Evolutionary conservation across 2,329 filamentous ascomycete species (phyloP).

Genomic region (Macrophomina tecta): DNA sequence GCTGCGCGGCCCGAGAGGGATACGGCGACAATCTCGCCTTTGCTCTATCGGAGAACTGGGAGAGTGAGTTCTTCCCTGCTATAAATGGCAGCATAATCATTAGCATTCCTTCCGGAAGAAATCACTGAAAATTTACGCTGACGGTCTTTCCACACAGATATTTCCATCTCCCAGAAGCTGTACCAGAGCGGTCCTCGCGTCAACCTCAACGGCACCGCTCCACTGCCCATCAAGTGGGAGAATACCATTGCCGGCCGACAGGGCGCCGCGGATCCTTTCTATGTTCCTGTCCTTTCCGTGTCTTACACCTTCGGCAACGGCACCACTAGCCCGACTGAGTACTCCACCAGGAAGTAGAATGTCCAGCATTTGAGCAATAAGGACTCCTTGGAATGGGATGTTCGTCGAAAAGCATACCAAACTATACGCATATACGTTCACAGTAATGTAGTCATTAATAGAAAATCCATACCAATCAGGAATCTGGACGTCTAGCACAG

Average conservation of each 20-base stretch:
- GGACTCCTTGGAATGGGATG: background rate
- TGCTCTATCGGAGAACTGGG: background rate
- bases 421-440: background rate
- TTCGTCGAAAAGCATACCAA: background rate
- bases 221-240: background rate
- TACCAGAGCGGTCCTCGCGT: slow-evolving; percentile 5
- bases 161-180: slow-evolving; percentile 12
- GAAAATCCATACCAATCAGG: background rate
- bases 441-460: slow-evolving; percentile 7
- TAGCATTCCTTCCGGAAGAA: too few species aligned
- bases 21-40: background rate
- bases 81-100: too few species aligned
- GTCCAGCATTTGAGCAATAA: background rate
- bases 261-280: background rate
- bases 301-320: slow-evolving; percentile 11
- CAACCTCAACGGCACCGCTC: slow-evolving; percentile 18
- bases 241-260: background rate
- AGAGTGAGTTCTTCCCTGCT: background rate
- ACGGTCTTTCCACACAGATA: background rate
- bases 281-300: background rate
- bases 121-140: background rate
- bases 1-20: background rate
- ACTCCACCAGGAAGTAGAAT: slow-evolving; percentile 5
- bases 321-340: background rate
- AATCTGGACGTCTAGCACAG: background rate